phyloP scores from a whole-genome alignment of 495 filamentous ascomycete species.

The Darksidea phi region DNA sequence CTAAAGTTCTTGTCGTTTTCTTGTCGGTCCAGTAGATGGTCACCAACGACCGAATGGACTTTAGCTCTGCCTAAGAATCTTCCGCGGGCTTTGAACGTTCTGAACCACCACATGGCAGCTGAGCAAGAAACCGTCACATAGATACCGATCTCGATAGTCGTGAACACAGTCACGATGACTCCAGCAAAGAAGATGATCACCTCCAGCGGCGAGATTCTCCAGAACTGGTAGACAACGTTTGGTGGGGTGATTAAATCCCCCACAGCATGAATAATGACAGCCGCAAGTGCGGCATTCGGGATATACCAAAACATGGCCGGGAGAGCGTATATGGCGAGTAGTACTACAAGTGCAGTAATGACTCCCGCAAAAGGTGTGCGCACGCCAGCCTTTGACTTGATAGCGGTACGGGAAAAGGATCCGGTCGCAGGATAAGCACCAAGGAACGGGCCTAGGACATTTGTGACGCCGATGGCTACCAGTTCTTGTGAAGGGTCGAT shows the following conservation, averaged over 20 bases:
- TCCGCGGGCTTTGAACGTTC: conserved; percentile 79
- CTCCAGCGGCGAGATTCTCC: conserved; percentile 87
- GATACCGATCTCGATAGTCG: conserved; percentile 86
- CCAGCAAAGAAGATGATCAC: conserved; percentile 92
- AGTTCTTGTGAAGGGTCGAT: conserved; percentile 97
- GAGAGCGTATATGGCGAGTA: conserved; percentile 92
- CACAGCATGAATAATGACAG: conserved; percentile 96
- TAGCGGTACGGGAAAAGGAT: conserved; percentile 95
- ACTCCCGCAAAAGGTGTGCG: conserved; percentile 89
- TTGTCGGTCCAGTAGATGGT: conserved; percentile 67
- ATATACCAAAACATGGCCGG: conserved; percentile 95
- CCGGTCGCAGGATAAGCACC: conserved; percentile 93
- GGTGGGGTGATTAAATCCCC: conserved; percentile 93
- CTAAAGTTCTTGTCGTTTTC: conserved; percentile 42
- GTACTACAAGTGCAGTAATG: conserved; percentile 83
- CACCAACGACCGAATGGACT: conserved; percentile 85
- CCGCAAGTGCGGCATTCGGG: conserved; percentile 78
- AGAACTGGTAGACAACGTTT: conserved; percentile 94
- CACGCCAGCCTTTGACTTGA: conserved; percentile 97
- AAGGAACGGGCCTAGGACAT: conserved; percentile 89
- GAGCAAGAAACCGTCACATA: conserved; percentile 81
- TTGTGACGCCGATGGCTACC: conserved; percentile 90
- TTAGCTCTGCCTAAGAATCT: conserved; percentile 86
- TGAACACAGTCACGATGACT: conserved; percentile 86
- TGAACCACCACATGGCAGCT: conserved; percentile 76